Base-by-base conservation (phyloP, 805 yeast genomes). In the Lipomyces kockii region DNA sequence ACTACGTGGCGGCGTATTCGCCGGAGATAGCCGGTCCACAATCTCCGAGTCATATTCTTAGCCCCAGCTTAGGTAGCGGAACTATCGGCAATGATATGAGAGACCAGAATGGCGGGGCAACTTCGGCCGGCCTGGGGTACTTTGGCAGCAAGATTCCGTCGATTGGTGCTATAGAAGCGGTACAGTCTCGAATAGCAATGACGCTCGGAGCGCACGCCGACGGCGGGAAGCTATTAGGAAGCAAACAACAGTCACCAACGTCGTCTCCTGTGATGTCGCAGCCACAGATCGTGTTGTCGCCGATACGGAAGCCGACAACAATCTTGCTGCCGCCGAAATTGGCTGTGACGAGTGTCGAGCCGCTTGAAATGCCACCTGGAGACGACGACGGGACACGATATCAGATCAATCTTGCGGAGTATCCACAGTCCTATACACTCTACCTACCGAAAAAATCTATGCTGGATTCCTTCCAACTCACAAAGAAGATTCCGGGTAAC, bases 131-230 rank as follows among this genome's bases (percentile, higher is more conserved):
- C 37, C 53, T 63, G n/a, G 68, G 68, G 22, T 39, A 55, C 37
- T 61, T 67, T 32, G 63, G 65, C 2, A 62, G 65, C 22, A 67
- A 46, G 35, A 32, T 61, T 63, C 71, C 63, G 29, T 66, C 71
- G 12, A 66, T 68, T 9, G 63, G 61, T 25, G 53, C 71, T 9
- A 68, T 68, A 43, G 70, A 68, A 46, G 63, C 71, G 12, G 70
- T 68, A 34, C 71, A 68, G 60, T 63, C 68, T 27, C 64, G 71
- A 25, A 68, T 68, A 25, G 71, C 71, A 12, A 27, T 67, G 67
- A 67, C 71, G 6, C 34, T 68, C 17, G 66, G 71, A 6, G 54
- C 29, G 37, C 25, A 55, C 11, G n/a, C 49, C n/a, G 61, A 54
- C 14, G 27, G 61, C 32, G 34, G 32, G 25, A 63, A 58, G 34